These are phyloP conservation scores for Coniophora puteana DNA, from an alignment of 1,284 basidiomycete genomes.

Conservation along the genomic window DNA sequence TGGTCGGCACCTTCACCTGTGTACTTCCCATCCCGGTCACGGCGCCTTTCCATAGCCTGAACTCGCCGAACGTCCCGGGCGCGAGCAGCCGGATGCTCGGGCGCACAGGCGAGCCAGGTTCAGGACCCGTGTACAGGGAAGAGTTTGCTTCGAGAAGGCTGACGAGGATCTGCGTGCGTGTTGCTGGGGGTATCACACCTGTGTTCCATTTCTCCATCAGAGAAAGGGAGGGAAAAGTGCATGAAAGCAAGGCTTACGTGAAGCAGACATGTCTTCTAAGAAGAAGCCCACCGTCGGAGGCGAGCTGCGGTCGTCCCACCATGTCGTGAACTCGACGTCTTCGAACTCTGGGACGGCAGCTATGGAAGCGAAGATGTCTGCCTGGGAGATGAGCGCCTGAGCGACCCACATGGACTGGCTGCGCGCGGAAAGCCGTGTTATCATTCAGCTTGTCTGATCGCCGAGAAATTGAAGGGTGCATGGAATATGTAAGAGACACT, in stretches of 20 bases:
- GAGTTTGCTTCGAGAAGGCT: no score
- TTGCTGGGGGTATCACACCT: no score
- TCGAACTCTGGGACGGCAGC: constrained; percentile 2
- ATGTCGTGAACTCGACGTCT: constrained; percentile 6
- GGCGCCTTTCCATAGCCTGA: constrained; percentile 16
- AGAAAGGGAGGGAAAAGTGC: no score
- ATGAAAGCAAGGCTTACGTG: no score
- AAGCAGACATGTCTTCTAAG: no score
- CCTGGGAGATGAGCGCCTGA: constrained; percentile 5
- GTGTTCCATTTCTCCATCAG: no score
- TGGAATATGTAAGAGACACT: neutral
- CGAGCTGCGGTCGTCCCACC: constrained; percentile 1
- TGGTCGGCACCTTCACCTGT: constrained; percentile 17
- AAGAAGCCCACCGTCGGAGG: constrained; percentile 5
- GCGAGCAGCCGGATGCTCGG: no score
- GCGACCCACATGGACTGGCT: constrained; percentile 4
- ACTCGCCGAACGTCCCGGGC: constrained; percentile 17
- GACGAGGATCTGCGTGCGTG: no score
- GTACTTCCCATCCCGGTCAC: constrained; percentile 8
- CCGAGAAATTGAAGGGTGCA: no score
- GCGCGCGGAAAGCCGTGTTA: neutral
- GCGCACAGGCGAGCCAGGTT: no score
- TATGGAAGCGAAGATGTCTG: constrained; percentile 4
- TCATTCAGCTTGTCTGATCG: neutral
- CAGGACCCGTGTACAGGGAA: no score